Percentiles rank a stretch among this genome's conserved stretches.
phyloP scores from a whole-genome alignment of 352 stramenopile species.

The Globisporangium middletonii region DNA sequence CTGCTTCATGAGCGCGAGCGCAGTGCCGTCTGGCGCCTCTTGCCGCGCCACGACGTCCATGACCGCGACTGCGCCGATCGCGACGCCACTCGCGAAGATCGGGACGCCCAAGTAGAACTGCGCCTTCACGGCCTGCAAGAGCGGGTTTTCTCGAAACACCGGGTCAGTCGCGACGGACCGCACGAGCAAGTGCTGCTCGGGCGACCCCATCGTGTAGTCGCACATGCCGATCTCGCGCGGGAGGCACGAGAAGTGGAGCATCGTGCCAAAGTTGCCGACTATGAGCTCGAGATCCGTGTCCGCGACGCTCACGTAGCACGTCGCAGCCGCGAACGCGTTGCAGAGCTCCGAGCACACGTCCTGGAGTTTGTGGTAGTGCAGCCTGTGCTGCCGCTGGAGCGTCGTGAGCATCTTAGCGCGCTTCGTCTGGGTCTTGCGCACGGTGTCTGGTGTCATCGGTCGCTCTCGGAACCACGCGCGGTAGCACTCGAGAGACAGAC shows the following conservation, averaged over 20 bases:
- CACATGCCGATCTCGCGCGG: constrained; percentile 27
- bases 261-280: constrained; percentile 14
- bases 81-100: constrained; percentile 9
- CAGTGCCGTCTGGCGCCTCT: neutral
- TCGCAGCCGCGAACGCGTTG: neutral
- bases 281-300: constrained; percentile 19
- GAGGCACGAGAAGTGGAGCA: constrained; percentile 23
- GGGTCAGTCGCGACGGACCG: constrained; percentile 2
- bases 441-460: neutral
- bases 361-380: constrained; percentile 21
- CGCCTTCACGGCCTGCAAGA: constrained; percentile 15
- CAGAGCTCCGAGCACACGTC: constrained; percentile 11
- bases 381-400: constrained; percentile 18
- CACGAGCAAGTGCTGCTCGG: constrained; percentile 12
- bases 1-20: constrained; percentile 5
- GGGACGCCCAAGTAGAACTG: constrained; percentile 19
- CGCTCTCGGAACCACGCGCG: constrained; percentile 18
- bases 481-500: constrained; percentile 14
- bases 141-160: constrained; percentile 19
- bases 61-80: constrained; percentile 17
- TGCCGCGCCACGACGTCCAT: constrained; percentile 11
- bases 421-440: constrained; percentile 13
- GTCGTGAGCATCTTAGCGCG: constrained; percentile 12
- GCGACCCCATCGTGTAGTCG: constrained; percentile 15
- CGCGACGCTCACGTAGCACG: constrained; percentile 17